Percentiles rank a stretch among this genome's conserved stretches.
Conservation (phyloP, 352 stramenopile genomes). For the Globisporangium nodosum region DNA sequence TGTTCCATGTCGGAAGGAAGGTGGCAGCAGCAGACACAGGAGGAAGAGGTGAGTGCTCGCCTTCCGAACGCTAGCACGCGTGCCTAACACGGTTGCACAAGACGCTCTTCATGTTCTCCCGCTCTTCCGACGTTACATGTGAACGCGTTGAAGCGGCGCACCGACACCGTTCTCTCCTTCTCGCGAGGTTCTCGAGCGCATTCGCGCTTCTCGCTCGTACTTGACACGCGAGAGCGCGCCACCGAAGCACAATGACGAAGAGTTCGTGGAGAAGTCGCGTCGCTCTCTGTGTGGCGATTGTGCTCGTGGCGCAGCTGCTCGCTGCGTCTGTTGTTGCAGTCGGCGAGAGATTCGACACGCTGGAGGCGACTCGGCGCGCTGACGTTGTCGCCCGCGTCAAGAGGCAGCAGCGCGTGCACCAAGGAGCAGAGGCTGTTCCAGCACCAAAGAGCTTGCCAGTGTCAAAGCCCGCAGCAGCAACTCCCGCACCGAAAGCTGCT, state of each 20-base stretch:
- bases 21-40: not conserved
- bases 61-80: too few relatives aligned
- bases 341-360: not conserved
- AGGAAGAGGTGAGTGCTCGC: too few relatives aligned
- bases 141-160: too few relatives aligned
- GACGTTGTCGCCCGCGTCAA: not conserved
- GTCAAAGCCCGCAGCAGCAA: not conserved
- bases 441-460: not conserved
- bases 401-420: not conserved
- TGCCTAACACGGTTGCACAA: too few relatives aligned
- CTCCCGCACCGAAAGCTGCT: not conserved
- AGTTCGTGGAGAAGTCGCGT: not conserved
- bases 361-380: not conserved
- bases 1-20: not conserved
- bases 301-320: not conserved
- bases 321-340: not conserved
- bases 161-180: too few relatives aligned
- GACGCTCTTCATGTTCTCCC: too few relatives aligned
- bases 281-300: not conserved
- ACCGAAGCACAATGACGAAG: not conserved
- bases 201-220: not conserved
- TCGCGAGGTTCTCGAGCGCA: too few relatives aligned
- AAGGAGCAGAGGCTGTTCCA: not conserved
- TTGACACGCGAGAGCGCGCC: not conserved
- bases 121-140: too few relatives aligned